Percentiles rank a stretch among this genome's conserved stretches.
Conservation (phyloP, 108 stramenopile genomes). For the Epithemia pelagica region DNA sequence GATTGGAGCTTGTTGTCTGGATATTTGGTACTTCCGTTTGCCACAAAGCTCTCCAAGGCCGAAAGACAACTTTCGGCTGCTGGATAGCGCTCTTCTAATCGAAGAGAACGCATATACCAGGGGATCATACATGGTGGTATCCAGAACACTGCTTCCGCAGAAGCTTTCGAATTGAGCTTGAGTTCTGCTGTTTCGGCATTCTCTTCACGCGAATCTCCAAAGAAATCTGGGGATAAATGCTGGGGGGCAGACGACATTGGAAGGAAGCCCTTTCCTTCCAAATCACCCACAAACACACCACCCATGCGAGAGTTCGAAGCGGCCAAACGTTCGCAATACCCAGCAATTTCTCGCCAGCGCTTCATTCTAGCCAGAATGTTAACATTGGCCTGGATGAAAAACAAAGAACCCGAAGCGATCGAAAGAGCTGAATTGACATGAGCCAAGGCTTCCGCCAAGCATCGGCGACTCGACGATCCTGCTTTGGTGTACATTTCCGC, state of each 20-base stretch:
- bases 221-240: constrained; percentile 21
- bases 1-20: neutral
- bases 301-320: constrained; percentile 47
- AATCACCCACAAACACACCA: constrained; percentile 56
- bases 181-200: constrained; percentile 22
- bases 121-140: constrained; percentile 46
- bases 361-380: constrained; percentile 44
- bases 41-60: constrained; percentile 13
- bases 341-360: constrained; percentile 68
- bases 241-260: constrained; percentile 36
- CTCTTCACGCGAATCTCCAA: constrained; percentile 27
- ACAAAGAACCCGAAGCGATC: constrained; percentile 41
- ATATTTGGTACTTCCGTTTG: neutral
- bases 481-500: constrained; percentile 3
- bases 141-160: constrained; percentile 62
- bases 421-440: constrained; percentile 50
- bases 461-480: constrained; percentile 1
- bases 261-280: constrained; percentile 49
- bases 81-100: constrained; percentile 71
- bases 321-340: constrained; percentile 66
- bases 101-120: constrained; percentile 54
- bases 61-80: constrained; percentile 40
- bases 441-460: constrained; percentile 33
- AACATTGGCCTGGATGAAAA: constrained; percentile 54
- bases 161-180: constrained; percentile 47